phyloP scores from a whole-genome alignment of 2,329 filamentous ascomycete species.

The Aureobasidium sp. region DNA sequence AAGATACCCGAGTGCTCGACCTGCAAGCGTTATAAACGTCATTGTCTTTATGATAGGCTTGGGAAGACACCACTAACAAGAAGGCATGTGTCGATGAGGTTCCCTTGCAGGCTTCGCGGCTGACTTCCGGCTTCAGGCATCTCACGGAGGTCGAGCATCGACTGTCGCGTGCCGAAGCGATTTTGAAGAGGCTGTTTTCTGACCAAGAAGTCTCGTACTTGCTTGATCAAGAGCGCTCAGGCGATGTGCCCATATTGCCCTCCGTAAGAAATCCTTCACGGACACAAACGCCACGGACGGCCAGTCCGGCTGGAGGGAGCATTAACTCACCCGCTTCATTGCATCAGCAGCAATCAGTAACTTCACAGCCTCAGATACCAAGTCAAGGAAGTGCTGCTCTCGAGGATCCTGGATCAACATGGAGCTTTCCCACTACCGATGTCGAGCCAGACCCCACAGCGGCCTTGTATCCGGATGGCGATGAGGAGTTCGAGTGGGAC shows the following conservation, averaged over 20 bases:
- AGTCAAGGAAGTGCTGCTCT: neutral
- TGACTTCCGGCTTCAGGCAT: neutral
- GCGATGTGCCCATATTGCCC: slow-evolving; percentile 10
- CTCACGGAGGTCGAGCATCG: slow-evolving; percentile 13
- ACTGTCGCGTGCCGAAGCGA: slow-evolving; percentile 4
- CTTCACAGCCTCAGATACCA: neutral
- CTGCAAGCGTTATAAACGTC: slow-evolving; percentile 8
- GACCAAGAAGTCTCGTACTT: slow-evolving; percentile 10
- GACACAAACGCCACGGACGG: neutral
- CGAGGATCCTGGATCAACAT: neutral
- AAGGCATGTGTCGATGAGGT: neutral
- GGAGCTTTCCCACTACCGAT: neutral
- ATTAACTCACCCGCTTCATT: neutral
- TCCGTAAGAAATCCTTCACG: neutral
- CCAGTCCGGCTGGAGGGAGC: neutral
- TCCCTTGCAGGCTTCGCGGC: neutral
- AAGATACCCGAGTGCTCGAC: slow-evolving; percentile 12
- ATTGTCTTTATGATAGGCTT: slow-evolving; percentile 7
- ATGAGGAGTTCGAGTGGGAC: slow-evolving; percentile 14
- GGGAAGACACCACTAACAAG: slow-evolving; percentile 9
- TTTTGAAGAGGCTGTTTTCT: slow-evolving; percentile 5
- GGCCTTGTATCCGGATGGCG: neutral
- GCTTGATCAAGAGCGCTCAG: slow-evolving; percentile 9
- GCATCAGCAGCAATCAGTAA: neutral
- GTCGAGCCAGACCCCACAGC: neutral